Evolutionary conservation across 73 alveolate species (phyloP).

Genomic region (Paramecium primaurelia): DNA sequence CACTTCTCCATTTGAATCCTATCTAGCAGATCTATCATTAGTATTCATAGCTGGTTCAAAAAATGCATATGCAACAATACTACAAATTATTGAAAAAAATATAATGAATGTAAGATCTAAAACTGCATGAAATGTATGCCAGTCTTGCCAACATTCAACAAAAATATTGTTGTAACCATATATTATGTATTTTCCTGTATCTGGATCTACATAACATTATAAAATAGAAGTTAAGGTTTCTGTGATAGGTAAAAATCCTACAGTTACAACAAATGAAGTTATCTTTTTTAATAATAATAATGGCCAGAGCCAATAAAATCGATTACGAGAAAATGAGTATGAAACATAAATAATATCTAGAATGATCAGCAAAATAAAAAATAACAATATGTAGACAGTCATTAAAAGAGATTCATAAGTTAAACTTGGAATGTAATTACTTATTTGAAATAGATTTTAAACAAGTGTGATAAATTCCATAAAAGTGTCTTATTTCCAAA

Average conservation of each 20-base stretch:
- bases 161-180: background rate
- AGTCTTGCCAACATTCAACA: conserved; percentile 53
- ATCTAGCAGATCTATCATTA: conserved; percentile 48
- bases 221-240: conserved; percentile 49
- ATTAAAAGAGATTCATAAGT: background rate
- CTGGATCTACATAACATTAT: conserved; percentile 7
- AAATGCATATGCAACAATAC: conserved; percentile 53
- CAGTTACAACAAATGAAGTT: conserved; percentile 69
- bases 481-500: conserved; percentile 52
- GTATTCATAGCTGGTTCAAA: conserved; percentile 61
- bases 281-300: conserved; percentile 60
- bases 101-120: background rate
- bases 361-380: conserved; percentile 53
- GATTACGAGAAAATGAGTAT: conserved; percentile 64
- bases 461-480: background rate
- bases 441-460: background rate
- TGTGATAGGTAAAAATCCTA: conserved; percentile 66
- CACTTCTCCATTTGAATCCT: conserved; percentile 55
- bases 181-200: background rate
- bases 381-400: background rate
- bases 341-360: conserved; percentile 70
- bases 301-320: conserved; percentile 73
- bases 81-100: conserved; percentile 32
- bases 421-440: conserved; percentile 41
- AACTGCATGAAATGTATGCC: conserved; percentile 47